phyloP scores from a whole-genome alignment of 1,139 yeast genomes.

The Geotrichum cucujoidarum region DNA sequence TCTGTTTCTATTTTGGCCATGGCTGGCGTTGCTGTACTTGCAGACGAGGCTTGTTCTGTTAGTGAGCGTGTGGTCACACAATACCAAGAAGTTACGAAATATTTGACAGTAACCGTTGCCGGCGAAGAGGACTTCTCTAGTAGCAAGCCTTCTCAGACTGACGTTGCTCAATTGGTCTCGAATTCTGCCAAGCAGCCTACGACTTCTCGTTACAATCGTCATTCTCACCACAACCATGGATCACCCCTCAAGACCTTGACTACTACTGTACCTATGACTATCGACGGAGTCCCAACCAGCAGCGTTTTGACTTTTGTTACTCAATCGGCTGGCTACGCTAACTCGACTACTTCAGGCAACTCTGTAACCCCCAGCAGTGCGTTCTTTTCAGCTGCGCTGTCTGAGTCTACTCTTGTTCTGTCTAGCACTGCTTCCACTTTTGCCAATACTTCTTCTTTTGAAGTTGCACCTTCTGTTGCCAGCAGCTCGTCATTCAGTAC shows the following conservation, averaged over 20 bases:
- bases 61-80: too few relatives aligned
- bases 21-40: neutral
- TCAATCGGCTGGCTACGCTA: neutral
- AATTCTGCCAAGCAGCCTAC: too few relatives aligned
- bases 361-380: neutral
- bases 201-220: too few relatives aligned
- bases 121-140: too few relatives aligned
- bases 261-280: neutral
- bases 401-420: neutral
- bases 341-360: neutral
- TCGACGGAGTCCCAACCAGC: neutral
- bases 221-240: neutral
- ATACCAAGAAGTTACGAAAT: too few relatives aligned
- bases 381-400: neutral
- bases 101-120: too few relatives aligned
- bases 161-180: too few relatives aligned
- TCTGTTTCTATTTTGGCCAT: too few relatives aligned
- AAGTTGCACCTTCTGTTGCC: neutral
- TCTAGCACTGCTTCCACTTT: slow-evolving; percentile 19
- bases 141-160: too few relatives aligned
- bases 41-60: neutral
- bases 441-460: slow-evolving; percentile 18
- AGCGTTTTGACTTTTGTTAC: neutral
- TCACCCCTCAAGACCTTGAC: neutral
- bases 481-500: neutral